These are phyloP conservation scores for Gamarada debralockiae DNA, from an alignment of 495 filamentous ascomycete species.

Conservation along the genomic window DNA sequence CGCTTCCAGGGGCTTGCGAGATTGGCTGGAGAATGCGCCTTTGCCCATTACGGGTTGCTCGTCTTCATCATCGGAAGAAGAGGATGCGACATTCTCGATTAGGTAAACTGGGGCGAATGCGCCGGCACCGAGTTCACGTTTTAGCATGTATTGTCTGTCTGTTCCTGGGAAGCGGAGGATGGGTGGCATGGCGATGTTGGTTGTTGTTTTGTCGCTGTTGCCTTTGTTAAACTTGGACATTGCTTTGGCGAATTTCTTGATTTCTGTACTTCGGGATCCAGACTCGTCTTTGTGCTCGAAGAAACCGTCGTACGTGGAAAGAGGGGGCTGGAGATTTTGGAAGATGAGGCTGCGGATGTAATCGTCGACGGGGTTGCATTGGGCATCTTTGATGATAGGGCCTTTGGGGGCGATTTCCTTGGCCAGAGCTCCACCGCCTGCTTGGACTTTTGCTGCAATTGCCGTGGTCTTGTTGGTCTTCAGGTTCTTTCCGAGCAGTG, in stretches of 20 bases:
- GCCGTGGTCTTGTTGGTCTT: constrained; percentile 25
- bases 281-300: constrained; percentile 57
- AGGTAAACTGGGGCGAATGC: constrained; percentile 95
- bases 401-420: constrained; percentile 38
- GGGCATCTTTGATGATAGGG: constrained; percentile 71
- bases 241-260: constrained; percentile 73
- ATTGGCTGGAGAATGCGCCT: constrained; percentile 42
- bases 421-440: constrained; percentile 12
- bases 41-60: constrained; percentile 40
- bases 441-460: constrained; percentile 18
- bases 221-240: constrained; percentile 57
- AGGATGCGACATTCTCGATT: constrained; percentile 59
- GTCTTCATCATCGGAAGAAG: constrained; percentile 41
- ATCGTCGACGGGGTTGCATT: constrained; percentile 86
- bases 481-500: constrained; percentile 36
- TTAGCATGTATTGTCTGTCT: constrained; percentile 65
- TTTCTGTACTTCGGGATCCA: constrained; percentile 62
- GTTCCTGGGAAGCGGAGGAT: constrained; percentile 63
- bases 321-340: constrained; percentile 61
- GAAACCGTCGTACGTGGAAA: constrained; percentile 73
- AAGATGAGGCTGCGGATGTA: constrained; percentile 70
- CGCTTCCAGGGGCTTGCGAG: constrained; percentile 65
- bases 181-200: constrained; percentile 51
- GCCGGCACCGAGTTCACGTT: constrained; percentile 85
- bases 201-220: constrained; percentile 56